phyloP scores from a whole-genome alignment of 2,329 filamentous ascomycete genomes.

The Penicillium sp. region DNA sequence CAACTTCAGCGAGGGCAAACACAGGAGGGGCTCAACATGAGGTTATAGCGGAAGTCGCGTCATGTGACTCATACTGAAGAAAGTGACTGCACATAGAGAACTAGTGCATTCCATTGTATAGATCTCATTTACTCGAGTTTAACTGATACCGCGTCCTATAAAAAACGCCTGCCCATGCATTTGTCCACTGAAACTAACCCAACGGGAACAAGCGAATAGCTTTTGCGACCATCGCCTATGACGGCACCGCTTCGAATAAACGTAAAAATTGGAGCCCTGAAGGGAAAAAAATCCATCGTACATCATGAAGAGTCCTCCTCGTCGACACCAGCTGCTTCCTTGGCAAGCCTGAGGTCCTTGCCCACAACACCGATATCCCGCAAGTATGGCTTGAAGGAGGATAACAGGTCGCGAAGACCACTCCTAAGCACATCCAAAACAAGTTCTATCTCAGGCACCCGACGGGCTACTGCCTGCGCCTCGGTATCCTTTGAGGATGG shows the following conservation, averaged over 20 bases:
- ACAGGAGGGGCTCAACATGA: slow-evolving; percentile 3
- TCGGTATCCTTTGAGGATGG: slow-evolving; percentile 33
- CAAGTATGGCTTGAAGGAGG: slow-evolving; percentile 69
- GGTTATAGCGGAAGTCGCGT: slow-evolving; percentile 8
- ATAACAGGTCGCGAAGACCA: slow-evolving; percentile 61
- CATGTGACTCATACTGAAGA: slow-evolving; percentile 18
- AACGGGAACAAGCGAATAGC: slow-evolving; percentile 10
- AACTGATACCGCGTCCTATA: slow-evolving; percentile 2
- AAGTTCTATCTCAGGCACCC: slow-evolving; percentile 62
- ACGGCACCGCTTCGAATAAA: slow-evolving; percentile 4
- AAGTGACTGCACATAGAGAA: background rate
- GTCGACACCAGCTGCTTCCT: slow-evolving; percentile 51
- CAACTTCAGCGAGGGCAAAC: background rate
- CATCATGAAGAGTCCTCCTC: slow-evolving; percentile 20
- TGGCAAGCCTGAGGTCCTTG: slow-evolving; percentile 68
- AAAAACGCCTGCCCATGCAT: slow-evolving; percentile 27
- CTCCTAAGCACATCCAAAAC: slow-evolving; percentile 61
- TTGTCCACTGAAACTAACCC: slow-evolving; percentile 19
- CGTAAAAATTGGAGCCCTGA: slow-evolving; percentile 7
- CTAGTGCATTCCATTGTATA: no score
- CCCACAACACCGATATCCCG: slow-evolving; percentile 63
- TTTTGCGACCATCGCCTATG: slow-evolving; percentile 1
- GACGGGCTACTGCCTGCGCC: slow-evolving; percentile 34
- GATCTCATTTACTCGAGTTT: background rate
- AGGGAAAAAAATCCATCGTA: slow-evolving; percentile 6